phyloP scores from a whole-genome alignment of 176 grass and related monocot species.

The Carex parvula region DNA sequence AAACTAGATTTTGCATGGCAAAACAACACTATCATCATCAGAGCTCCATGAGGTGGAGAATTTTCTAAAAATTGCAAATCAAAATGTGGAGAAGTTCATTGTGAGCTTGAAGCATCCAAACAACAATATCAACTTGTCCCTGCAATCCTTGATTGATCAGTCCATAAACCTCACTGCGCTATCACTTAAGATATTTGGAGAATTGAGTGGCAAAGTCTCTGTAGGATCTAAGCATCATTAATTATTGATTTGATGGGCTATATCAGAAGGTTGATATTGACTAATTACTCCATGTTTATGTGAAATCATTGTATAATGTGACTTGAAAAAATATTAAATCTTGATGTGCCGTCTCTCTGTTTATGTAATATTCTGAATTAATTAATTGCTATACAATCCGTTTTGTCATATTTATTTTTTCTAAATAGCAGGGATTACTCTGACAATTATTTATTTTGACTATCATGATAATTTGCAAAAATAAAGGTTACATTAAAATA shows the following conservation, averaged over 20 bases:
- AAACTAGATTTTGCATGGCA: neutral
- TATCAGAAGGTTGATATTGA: neutral
- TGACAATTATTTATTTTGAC: too few species aligned
- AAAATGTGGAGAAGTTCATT: neutral
- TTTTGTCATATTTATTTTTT: neutral
- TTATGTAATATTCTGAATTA: neutral
- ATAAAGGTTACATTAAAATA: too few species aligned
- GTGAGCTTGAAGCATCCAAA: neutral
- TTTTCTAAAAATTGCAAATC: neutral
- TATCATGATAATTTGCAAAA: too few species aligned
- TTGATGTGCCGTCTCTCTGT: neutral
- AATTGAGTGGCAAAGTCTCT: neutral
- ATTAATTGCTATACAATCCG: neutral
- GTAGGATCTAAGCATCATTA: neutral
- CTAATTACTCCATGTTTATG: neutral
- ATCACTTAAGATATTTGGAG: neutral
- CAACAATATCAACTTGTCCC: neutral
- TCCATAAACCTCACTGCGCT: slow-evolving; percentile 2
- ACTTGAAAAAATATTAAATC: neutral
- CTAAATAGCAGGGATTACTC: too few species aligned
- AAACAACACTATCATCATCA: neutral
- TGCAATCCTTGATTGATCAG: neutral
- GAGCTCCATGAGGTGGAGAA: neutral
- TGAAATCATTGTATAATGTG: neutral
- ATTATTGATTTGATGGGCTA: neutral